Conservation (phyloP, 2,329 filamentous ascomycete genomes). For the Monosporascus sp. region DNA sequence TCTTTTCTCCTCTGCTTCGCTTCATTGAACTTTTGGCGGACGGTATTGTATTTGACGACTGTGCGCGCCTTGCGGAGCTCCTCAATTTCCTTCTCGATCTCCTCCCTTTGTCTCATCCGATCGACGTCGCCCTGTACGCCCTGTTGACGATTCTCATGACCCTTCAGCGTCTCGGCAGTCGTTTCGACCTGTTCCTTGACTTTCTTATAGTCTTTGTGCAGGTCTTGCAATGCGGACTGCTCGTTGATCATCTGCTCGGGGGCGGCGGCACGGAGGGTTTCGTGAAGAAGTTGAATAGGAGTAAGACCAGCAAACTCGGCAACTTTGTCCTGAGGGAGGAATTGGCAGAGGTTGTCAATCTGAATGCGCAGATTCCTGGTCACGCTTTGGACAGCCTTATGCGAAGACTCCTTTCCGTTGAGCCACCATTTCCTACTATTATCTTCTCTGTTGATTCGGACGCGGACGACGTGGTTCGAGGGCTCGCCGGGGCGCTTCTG, state of each 20-base stretch:
- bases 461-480: slow-evolving; percentile 66
- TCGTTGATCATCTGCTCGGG: slow-evolving; percentile 72
- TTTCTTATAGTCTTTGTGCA: slow-evolving; percentile 65
- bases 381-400: slow-evolving; percentile 62
- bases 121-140: slow-evolving; percentile 78
- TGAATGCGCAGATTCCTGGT: slow-evolving; percentile 77
- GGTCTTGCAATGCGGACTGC: slow-evolving; percentile 68
- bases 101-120: slow-evolving; percentile 69
- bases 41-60: slow-evolving; percentile 58
- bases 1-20: slow-evolving; percentile 51
- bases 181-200: slow-evolving; percentile 52
- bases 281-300: slow-evolving; percentile 73
- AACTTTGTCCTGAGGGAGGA: slow-evolving; percentile 91
- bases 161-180: slow-evolving; percentile 58
- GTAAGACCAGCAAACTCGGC: slow-evolving; percentile 85
- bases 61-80: slow-evolving; percentile 62
- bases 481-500: slow-evolving; percentile 55
- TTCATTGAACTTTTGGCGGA: slow-evolving; percentile 40
- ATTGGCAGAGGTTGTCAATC: slow-evolving; percentile 96
- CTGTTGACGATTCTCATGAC: slow-evolving; percentile 67
- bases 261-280: slow-evolving; percentile 85
- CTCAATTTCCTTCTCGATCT: slow-evolving; percentile 58
- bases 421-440: slow-evolving; percentile 77
- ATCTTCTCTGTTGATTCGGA: slow-evolving; percentile 75
- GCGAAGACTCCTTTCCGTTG: slow-evolving; percentile 58